Conservation (phyloP, 805 yeast genomes). For the Schwanniomyces occidentalis region DNA sequence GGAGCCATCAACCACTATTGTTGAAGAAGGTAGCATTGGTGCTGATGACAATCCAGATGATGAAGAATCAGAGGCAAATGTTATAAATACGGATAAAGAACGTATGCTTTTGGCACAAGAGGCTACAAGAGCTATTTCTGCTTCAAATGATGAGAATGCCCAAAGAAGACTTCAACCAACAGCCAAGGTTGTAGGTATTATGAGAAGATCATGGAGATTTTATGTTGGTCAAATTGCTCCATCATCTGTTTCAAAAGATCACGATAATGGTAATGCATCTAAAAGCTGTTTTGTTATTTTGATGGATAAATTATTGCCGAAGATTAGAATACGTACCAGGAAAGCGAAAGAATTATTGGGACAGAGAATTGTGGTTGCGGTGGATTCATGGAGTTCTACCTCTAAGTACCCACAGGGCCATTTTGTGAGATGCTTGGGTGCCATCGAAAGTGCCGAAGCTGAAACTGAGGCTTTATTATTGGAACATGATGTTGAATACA, state of each 20-base stretch:
- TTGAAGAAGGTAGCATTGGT: slow-evolving; percentile 71
- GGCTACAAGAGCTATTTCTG: slow-evolving; percentile 60
- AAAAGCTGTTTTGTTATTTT: slow-evolving; percentile 80
- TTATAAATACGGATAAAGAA: slow-evolving; percentile 64
- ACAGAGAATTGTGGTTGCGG: slow-evolving; percentile 85
- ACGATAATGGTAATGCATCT: slow-evolving; percentile 60
- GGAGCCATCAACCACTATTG: slow-evolving; percentile 73
- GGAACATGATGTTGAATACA: slow-evolving; percentile 95
- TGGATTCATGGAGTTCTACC: slow-evolving; percentile 87
- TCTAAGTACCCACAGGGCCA: slow-evolving; percentile 93
- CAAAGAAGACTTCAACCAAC: slow-evolving; percentile 75
- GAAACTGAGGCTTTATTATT: slow-evolving; percentile 92
- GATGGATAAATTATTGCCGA: slow-evolving; percentile 88
- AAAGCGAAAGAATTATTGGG: slow-evolving; percentile 81
- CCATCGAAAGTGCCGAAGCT: slow-evolving; percentile 86
- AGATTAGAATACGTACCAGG: slow-evolving; percentile 82
- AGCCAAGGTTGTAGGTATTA: slow-evolving; percentile 84
- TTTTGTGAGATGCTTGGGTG: slow-evolving; percentile 86
- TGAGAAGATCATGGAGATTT: slow-evolving; percentile 91
- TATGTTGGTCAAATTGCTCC: slow-evolving; percentile 94
- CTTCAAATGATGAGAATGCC: slow-evolving; percentile 38
- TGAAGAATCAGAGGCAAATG: slow-evolving; percentile 17
- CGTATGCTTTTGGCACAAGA: slow-evolving; percentile 73
- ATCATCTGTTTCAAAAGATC: slow-evolving; percentile 58
- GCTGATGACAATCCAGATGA: slow-evolving; percentile 61